phyloP scores from a whole-genome alignment of 305 asterid species.

The Coffea humblotiana region DNA sequence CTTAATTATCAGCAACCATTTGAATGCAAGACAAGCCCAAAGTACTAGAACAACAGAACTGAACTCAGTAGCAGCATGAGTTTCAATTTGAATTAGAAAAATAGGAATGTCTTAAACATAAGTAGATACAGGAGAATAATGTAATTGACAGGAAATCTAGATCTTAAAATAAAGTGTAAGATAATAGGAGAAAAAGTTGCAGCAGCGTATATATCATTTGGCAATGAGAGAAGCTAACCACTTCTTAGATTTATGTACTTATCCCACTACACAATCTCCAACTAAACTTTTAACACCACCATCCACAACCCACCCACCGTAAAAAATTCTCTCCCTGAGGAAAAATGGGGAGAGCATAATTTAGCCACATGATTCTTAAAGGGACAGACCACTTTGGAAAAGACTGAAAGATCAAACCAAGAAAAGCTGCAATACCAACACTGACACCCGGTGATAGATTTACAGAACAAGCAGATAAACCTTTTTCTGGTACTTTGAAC shows the following conservation, averaged over 20 bases:
- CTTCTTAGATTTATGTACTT: too few relatives aligned
- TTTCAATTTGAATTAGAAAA: background rate
- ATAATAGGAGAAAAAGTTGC: background rate
- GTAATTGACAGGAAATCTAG: background rate
- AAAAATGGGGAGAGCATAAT: background rate
- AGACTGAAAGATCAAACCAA: background rate
- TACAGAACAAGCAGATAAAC: constrained; percentile 31
- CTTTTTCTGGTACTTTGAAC: constrained; percentile 63
- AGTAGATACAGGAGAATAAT: background rate
- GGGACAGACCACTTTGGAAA: background rate
- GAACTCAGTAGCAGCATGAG: background rate
- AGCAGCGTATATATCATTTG: background rate
- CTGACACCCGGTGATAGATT: background rate
- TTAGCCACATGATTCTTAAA: too few relatives aligned
- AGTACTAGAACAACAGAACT: background rate
- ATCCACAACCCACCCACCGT: background rate
- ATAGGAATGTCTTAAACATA: background rate
- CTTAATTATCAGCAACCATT: constrained; percentile 5
- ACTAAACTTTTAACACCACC: too few relatives aligned
- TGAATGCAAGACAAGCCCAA: background rate
- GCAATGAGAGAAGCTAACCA: background rate
- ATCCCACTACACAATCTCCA: background rate
- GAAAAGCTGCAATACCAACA: background rate
- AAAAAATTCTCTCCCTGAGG: background rate
- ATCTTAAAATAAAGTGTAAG: background rate